phyloP scores from a whole-genome alignment of 148 eudicot species.

The Rhododendron vialii region DNA sequence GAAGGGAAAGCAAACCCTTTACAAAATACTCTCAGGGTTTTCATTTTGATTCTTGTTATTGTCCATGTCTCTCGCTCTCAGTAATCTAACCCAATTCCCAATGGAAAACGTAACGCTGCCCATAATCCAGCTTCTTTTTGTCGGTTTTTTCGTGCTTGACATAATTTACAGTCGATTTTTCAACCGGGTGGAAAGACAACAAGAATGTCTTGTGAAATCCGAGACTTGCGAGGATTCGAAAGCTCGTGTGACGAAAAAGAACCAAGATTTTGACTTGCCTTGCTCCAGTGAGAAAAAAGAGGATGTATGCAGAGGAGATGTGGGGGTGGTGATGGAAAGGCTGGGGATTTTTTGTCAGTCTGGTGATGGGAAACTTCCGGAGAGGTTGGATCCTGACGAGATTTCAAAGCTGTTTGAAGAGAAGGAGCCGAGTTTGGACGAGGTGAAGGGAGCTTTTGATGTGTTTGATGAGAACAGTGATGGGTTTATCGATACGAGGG shows the following conservation, averaged over 20 bases:
- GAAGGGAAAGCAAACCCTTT: neutral
- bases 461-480: constrained; percentile 66
- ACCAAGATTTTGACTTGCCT: constrained; percentile 4
- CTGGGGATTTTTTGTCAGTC: constrained; percentile 31
- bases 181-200: neutral
- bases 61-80: neutral
- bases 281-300: constrained; percentile 14
- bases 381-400: constrained; percentile 12
- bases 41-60: neutral
- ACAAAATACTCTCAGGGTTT: neutral
- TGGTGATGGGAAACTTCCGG: constrained; percentile 19
- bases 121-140: neutral
- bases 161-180: neutral
- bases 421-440: constrained; percentile 48
- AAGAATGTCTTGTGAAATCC: neutral
- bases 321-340: constrained; percentile 36
- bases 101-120: neutral
- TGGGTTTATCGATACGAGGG: constrained; percentile 66
- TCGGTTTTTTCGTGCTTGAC: neutral
- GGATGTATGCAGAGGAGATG: constrained; percentile 20
- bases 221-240: neutral
- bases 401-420: constrained; percentile 50
- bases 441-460: constrained; percentile 53
- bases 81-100: neutral
- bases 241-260: constrained; percentile 1